These are phyloP conservation scores for Candida golubevii DNA, from an alignment of 805 yeast genomes.

Conservation along the genomic window DNA sequence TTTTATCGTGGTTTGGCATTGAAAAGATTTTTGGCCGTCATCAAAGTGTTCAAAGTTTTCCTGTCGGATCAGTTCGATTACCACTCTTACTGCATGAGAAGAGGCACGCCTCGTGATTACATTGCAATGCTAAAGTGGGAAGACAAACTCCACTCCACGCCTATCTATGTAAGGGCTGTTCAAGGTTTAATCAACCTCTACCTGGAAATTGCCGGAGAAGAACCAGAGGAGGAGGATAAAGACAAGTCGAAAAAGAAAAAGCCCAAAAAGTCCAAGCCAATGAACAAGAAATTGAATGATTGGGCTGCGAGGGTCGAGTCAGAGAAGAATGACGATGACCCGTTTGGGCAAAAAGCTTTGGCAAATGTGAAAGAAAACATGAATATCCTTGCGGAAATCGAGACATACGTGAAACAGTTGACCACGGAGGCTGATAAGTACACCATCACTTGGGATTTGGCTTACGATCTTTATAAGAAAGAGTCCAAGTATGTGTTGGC, in stretches of 20 bases:
- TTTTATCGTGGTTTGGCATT: slow-evolving; percentile 66
- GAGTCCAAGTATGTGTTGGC: slow-evolving; percentile 46
- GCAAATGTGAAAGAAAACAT: slow-evolving; percentile 21
- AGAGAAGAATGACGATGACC: slow-evolving; percentile 51
- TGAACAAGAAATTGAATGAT: slow-evolving; percentile 49
- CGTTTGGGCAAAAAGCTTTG: slow-evolving; percentile 49
- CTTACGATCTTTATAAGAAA: slow-evolving; percentile 34
- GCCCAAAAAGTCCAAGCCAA: slow-evolving; percentile 53
- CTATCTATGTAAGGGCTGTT: slow-evolving; percentile 68
- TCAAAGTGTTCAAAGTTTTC: slow-evolving; percentile 65
- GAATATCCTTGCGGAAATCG: slow-evolving; percentile 43
- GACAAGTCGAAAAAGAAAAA: slow-evolving; percentile 47
- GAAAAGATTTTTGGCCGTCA: slow-evolving; percentile 68
- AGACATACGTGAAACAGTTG: slow-evolving; percentile 37
- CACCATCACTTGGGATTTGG: slow-evolving; percentile 40
- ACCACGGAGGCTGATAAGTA: slow-evolving; percentile 38
- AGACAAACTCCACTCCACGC: slow-evolving; percentile 63
- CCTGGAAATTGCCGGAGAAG: slow-evolving; percentile 35
- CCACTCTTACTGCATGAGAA: slow-evolving; percentile 87
- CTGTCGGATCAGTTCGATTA: slow-evolving; percentile 87
- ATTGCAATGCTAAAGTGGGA: slow-evolving; percentile 78
- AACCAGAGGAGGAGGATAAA: slow-evolving; percentile 18
- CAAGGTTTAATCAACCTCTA: slow-evolving; percentile 59
- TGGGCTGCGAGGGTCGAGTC: slow-evolving; percentile 45
- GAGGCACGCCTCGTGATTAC: slow-evolving; percentile 86